Evolutionary conservation across 2,329 filamentous ascomycete genomes (phyloP), one percentile per base, ranked within the genome.

Genomic region (Verticillium nonalfalfae): DNA sequence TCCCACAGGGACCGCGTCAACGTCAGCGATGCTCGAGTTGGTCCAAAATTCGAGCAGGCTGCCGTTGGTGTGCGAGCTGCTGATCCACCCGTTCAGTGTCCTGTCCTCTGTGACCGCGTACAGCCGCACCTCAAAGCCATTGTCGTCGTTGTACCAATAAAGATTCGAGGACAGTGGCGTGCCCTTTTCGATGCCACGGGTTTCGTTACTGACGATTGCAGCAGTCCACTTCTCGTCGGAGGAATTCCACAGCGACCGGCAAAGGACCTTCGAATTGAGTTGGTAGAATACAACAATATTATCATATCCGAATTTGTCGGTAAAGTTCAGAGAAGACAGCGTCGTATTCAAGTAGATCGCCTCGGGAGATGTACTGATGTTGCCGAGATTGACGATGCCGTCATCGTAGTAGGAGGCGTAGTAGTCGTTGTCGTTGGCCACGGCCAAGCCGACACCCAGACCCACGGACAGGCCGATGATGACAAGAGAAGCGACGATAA

Each of bases 91-190:
- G 13, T 59, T 57, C 35, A 64, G 57, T n/a, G 58, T 59, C 45
- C 63, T 62, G 4, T 59, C 35, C 6, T 61, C 31, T 55, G 59
- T 60, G 1, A 64, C 45, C 34, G 61, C 63, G 55, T 64, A 64
- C 14, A 64, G 59, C 10, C 63, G 63, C 7, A 55, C 21, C 10
- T 64, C 63, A 26, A 26, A 26, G 15, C 63, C 61, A 14, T 14
- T 26, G 10, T 13, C 34, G 4, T 57, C 59, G 56, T 62, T 62
- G 1, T 64, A 59, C 57, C 61, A 64, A 33, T 63, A 63, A 11
- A 64, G 2, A 45, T 62, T 64, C 34, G 60, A 61, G n/a, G 61
- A 61, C 11, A 64, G 63, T 15, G 63, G 62, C 4, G 61, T 63
- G 45, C 59, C 62, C 35, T 58, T 57, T 34, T 64, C 63, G 26